These are phyloP conservation scores for Stephania yunnanensis DNA, from an alignment of 164 flowering plant genomes.

Conservation along the genomic window DNA sequence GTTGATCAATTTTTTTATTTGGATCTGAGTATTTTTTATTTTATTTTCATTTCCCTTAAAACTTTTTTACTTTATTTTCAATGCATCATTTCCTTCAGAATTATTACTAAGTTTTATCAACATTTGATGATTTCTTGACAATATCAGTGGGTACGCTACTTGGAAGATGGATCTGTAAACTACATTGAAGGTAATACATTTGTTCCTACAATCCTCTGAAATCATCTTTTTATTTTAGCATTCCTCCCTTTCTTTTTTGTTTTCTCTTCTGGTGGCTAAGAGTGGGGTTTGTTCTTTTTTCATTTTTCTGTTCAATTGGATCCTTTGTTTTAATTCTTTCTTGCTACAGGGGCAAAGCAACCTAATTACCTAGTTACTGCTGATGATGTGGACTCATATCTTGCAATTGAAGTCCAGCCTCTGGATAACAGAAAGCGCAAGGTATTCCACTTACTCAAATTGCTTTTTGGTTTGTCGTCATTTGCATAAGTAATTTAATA, in stretches of 20 bases:
- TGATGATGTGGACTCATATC: conserved; percentile 86
- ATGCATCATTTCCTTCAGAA: background rate
- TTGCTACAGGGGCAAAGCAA: conserved; percentile 79
- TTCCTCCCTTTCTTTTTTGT: background rate
- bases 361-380: conserved; percentile 88
- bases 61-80: background rate
- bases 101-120: conserved; percentile 3
- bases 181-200: conserved; percentile 70
- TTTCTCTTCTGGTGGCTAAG: background rate
- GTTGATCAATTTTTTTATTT: background rate
- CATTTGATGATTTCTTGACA: conserved; percentile 10
- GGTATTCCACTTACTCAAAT: conserved; percentile 35
- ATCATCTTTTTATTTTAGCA: background rate
- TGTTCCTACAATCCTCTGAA: background rate
- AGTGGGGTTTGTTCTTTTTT: background rate
- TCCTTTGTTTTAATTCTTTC: background rate
- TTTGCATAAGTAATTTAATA: background rate
- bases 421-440: conserved; percentile 88
- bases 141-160: conserved; percentile 84
- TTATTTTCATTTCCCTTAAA: background rate
- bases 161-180: conserved; percentile 89
- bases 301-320: background rate
- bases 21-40: background rate
- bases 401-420: conserved; percentile 96
- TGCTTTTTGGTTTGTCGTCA: background rate